Evolutionary conservation across 2,329 filamentous ascomycete genomes (phyloP).

Genomic region (Cladophialophora chaetospira): DNA sequence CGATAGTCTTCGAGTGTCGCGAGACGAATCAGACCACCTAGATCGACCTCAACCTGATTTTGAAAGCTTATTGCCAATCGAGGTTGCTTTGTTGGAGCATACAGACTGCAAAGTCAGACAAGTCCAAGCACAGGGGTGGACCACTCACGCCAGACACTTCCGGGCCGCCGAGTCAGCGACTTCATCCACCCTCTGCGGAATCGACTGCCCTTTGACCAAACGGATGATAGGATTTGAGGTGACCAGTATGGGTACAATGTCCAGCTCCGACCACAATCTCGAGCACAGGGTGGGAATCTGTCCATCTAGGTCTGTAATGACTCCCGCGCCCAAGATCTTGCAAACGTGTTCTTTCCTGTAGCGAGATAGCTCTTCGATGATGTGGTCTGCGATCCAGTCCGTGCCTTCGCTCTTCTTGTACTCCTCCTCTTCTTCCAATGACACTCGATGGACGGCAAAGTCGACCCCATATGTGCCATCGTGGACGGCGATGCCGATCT

Average conservation of each 20-base stretch:
- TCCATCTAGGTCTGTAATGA: conserved; percentile 61
- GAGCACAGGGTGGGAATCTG: conserved; percentile 68
- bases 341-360: conserved; percentile 39
- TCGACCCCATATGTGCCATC: conserved; percentile 34
- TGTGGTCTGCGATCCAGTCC: conserved; percentile 26
- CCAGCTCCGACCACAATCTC: conserved; percentile 73
- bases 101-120: conserved; percentile 54
- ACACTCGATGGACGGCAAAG: conserved; percentile 30
- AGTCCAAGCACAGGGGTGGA: neutral
- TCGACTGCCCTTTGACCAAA: conserved; percentile 42
- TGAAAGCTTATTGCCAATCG: conserved; percentile 66
- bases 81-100: conserved; percentile 71
- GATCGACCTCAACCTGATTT: conserved; percentile 71
- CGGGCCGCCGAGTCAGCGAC: conserved; percentile 79
- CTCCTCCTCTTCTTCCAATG: conserved; percentile 22
- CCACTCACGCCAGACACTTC: conserved; percentile 70
- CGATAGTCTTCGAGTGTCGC: conserved; percentile 60
- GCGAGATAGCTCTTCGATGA: conserved; percentile 17
- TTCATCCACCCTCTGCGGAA: conserved; percentile 67
- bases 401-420: conserved; percentile 10
- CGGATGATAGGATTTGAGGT: conserved; percentile 38
- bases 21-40: conserved; percentile 64
- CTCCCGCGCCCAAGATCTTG: conserved; percentile 75
- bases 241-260: conserved; percentile 72
- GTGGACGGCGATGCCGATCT: conserved; percentile 30